These are phyloP conservation scores for Limnanthes douglasii DNA, from an alignment of 345 rosid species.

Conservation along the genomic window DNA sequence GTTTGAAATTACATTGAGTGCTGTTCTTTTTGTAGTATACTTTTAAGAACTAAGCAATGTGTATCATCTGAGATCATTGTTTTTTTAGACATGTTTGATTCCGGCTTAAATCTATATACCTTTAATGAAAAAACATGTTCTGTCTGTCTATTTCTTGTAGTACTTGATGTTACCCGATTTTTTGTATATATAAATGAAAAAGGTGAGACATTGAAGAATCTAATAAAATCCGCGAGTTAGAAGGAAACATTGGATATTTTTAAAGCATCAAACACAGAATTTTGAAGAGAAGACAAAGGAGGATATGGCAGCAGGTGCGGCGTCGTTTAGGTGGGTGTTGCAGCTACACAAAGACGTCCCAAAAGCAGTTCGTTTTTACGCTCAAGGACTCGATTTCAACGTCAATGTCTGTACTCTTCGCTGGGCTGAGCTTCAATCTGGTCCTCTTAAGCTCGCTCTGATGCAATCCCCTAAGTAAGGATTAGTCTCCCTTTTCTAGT, in stretches of 20 bases:
- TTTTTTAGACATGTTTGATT: background rate
- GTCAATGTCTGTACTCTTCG: slow-evolving; percentile 71
- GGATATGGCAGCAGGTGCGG: slow-evolving; percentile 40
- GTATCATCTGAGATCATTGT: background rate
- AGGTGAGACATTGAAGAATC: too few relatives aligned
- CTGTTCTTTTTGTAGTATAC: background rate
- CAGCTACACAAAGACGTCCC: slow-evolving; percentile 95
- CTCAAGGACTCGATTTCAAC: slow-evolving; percentile 67
- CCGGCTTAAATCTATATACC: background rate
- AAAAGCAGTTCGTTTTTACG: slow-evolving; percentile 73
- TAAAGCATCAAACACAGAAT: too few relatives aligned
- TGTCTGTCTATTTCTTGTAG: too few relatives aligned
- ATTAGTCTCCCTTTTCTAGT: background rate
- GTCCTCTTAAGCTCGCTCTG: slow-evolving; percentile 69
- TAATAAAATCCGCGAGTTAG: too few relatives aligned
- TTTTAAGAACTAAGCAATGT: background rate
- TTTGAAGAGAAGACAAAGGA: background rate
- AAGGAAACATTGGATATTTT: too few relatives aligned
- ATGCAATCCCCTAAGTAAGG: slow-evolving; percentile 61
- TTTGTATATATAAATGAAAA: too few relatives aligned
- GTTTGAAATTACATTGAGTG: background rate
- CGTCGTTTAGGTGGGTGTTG: slow-evolving; percentile 75
- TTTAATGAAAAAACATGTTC: too few relatives aligned
- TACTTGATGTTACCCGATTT: background rate
- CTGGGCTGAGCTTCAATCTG: slow-evolving; percentile 91